These are phyloP conservation scores for Sisymbrium irio DNA, from an alignment of 345 rosid genomes.

Conservation along the genomic window DNA sequence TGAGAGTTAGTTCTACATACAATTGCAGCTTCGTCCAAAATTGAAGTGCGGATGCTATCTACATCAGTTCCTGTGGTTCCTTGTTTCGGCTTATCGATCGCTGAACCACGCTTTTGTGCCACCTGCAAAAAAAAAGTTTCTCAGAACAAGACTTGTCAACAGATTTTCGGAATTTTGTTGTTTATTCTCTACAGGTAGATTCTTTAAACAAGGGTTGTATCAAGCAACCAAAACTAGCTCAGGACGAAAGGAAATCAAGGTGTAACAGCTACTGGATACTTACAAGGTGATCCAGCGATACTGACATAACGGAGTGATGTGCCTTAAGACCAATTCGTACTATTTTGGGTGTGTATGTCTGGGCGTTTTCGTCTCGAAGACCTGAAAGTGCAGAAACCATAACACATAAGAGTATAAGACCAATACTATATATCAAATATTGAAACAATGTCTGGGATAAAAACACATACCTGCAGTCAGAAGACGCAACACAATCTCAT, in stretches of 20 bases:
- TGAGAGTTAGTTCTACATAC: conserved; percentile 43
- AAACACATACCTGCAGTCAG: conserved; percentile 60
- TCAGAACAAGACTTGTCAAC: neutral
- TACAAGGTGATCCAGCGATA: conserved; percentile 90
- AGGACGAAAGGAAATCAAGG: neutral
- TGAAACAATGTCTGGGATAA: neutral
- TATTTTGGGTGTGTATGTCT: conserved; percentile 70
- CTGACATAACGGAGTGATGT: conserved; percentile 80
- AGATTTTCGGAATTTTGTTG: neutral
- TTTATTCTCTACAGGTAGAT: neutral
- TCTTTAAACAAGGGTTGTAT: neutral
- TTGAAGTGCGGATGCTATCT: conserved; percentile 71
- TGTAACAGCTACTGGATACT: conserved; percentile 31
- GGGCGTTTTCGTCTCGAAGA: conserved; percentile 74
- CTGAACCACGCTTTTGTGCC: conserved; percentile 62
- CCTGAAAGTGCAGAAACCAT: conserved; percentile 45
- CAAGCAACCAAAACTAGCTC: neutral
- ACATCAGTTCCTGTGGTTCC: conserved; percentile 62
- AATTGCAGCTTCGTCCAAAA: conserved; percentile 85
- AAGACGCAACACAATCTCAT: conserved; percentile 91
- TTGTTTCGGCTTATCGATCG: conserved; percentile 68
- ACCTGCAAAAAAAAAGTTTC: conserved; percentile 64
- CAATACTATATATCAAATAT: conserved; percentile 2
- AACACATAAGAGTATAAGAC: conserved; percentile 1
- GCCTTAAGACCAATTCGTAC: conserved; percentile 96